phyloP scores from a whole-genome alignment of 2,329 filamentous ascomycete species.

The Mycosphaerella sp. region DNA sequence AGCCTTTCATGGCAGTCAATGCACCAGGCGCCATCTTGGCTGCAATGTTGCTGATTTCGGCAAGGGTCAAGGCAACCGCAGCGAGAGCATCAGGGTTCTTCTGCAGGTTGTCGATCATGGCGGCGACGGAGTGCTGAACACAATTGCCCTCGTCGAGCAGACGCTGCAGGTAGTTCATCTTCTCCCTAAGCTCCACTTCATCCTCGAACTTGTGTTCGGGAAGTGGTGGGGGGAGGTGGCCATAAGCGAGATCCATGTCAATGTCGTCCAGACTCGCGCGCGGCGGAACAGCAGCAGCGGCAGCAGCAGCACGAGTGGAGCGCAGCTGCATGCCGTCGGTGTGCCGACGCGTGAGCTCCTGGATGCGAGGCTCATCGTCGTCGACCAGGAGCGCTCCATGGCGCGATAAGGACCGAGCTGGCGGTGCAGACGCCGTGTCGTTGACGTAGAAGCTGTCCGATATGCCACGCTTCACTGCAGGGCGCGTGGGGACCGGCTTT shows the following conservation, averaged over 20 bases:
- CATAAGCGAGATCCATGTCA: conserved; percentile 90
- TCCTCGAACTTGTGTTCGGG: conserved; percentile 40
- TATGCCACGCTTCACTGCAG: conserved; percentile 40
- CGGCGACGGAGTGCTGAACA: conserved; percentile 72
- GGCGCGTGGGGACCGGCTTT: conserved; percentile 30
- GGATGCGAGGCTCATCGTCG: conserved; percentile 30
- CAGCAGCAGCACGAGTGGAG: conserved; percentile 6
- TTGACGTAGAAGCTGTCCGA: conserved; percentile 44
- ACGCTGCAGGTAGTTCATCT: conserved; percentile 68
- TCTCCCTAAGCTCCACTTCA: conserved; percentile 26
- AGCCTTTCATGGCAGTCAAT: conserved; percentile 66
- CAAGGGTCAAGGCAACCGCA: conserved; percentile 84
- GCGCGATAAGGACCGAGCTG: conserved; percentile 28
- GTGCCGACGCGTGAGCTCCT: conserved; percentile 41
- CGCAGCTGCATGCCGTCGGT: conserved; percentile 35
- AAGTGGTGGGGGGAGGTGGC: conserved; percentile 68
- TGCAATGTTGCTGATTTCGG: conserved; percentile 78
- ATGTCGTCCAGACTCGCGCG: conserved; percentile 49
- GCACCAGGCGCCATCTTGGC: conserved; percentile 80
- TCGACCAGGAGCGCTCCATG: conserved; percentile 21
- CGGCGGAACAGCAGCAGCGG: conserved; percentile 24
- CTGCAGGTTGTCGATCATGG: conserved; percentile 74
- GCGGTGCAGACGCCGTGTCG: conserved; percentile 28
- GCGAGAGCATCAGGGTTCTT: conserved; percentile 86
- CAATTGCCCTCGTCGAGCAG: conserved; percentile 85